These are phyloP conservation scores for Berkeleyomyces basicola DNA, from an alignment of 2,329 filamentous ascomycete species.

Conservation along the genomic window DNA sequence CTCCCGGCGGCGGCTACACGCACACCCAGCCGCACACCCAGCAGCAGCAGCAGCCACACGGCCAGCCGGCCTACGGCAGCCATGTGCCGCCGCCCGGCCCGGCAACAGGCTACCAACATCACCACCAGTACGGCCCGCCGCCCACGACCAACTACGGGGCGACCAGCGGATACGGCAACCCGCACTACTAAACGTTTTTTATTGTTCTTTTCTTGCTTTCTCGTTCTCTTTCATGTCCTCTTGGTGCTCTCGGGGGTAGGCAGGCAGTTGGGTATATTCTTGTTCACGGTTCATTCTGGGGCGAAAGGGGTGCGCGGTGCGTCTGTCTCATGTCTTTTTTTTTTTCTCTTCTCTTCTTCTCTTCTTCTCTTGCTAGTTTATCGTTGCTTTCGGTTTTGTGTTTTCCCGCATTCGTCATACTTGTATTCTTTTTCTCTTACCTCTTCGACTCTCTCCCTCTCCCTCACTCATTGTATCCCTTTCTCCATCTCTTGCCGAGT, in stretches of 20 bases:
- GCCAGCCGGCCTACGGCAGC: constrained; percentile 14
- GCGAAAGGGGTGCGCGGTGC: constrained; percentile 1
- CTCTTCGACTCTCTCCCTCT: neutral
- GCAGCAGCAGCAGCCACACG: constrained; percentile 1
- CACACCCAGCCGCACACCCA: neutral
- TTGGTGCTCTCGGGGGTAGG: neutral
- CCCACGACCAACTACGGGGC: constrained; percentile 9
- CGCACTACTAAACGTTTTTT: constrained; percentile 5
- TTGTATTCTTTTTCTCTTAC: neutral
- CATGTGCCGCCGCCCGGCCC: constrained; percentile 14
- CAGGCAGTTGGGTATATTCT: constrained; percentile 4
- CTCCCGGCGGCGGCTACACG: constrained; percentile 3
- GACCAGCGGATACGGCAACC: constrained; percentile 5
- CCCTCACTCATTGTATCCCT: neutral
- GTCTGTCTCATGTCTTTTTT: constrained; percentile 1
- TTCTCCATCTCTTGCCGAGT: neutral
- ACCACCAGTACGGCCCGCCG: constrained; percentile 16
- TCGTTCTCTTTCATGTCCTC: neutral
- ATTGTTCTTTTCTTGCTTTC: neutral
- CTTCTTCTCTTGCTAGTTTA: neutral
- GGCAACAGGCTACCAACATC: constrained; percentile 15
- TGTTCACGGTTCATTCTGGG: constrained; percentile 5
- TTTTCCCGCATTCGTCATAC: neutral
- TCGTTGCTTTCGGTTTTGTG: neutral
- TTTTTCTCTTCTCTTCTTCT: neutral